A percentile compares a stretch with the other conserved stretches of the same genome.
Evolutionary conservation across 805 yeast species (phyloP).

Genomic region (Pichia sporocuriosa): DNA sequence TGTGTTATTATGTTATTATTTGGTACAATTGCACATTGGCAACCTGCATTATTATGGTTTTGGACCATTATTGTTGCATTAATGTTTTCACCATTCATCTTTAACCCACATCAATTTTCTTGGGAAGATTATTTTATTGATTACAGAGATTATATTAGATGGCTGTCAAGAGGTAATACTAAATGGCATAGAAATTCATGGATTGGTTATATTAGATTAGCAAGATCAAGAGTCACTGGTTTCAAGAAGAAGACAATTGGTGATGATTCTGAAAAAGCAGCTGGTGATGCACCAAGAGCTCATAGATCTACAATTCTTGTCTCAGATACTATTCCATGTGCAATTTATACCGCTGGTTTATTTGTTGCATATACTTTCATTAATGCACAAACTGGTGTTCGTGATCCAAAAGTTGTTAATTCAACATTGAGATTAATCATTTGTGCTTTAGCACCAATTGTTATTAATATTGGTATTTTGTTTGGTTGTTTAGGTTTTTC

Average conservation of each 20-base stretch:
- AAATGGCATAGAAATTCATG: conserved; percentile 86
- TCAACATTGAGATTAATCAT: conserved; percentile 65
- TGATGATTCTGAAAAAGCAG: conserved; percentile 73
- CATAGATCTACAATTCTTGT: conserved; percentile 66
- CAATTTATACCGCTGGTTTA: conserved; percentile 70
- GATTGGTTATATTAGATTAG: conserved; percentile 77
- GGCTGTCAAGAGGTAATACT: conserved; percentile 88
- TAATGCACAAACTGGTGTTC: conserved; percentile 83
- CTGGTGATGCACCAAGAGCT: conserved; percentile 80
- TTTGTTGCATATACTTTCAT: conserved; percentile 75
- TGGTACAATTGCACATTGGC: conserved; percentile 80
- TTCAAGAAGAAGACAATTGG: conserved; percentile 70
- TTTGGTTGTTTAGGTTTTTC: conserved; percentile 73
- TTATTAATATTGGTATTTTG: conserved; percentile 78
- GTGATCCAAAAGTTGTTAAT: conserved; percentile 48
- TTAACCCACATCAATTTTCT: conserved; percentile 97
- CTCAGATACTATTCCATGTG: conserved; percentile 67
- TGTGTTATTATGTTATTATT: conserved; percentile 63
- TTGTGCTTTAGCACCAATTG: conserved; percentile 88
- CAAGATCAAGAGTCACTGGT: conserved; percentile 82
- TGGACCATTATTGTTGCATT: conserved; percentile 89
- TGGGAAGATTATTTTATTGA: conserved; percentile 95
- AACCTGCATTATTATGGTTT: conserved; percentile 91
- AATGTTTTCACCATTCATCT: conserved; percentile 86
- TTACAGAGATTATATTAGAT: conserved; percentile 86